Evolutionary conservation across 129 eudicot species (phyloP).

Genomic region (Erigeron canadensis): DNA sequence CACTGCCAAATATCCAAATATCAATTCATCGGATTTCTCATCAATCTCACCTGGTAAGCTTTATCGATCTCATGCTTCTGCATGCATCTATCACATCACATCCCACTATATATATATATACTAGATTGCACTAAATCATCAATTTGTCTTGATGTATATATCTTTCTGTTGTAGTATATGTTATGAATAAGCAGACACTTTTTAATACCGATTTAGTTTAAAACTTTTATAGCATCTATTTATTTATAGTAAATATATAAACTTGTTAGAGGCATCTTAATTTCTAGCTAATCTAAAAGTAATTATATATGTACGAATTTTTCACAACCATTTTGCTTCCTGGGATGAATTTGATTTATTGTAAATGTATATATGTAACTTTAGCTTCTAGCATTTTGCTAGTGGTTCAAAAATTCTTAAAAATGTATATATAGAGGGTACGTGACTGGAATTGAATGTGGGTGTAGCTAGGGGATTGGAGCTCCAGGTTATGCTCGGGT

Average conservation of each 20-base stretch:
- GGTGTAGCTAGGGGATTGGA: no score
- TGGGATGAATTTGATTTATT: no score
- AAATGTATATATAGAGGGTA: no score
- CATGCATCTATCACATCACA: constrained; percentile 15
- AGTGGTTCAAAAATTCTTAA: no score
- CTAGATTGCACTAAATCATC: background rate
- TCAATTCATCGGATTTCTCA: background rate
- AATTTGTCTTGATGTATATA: background rate
- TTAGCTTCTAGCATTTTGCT: no score
- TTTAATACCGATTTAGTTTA: background rate
- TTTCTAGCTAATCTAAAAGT: background rate
- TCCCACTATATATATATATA: background rate
- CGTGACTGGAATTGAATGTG: no score
- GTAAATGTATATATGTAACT: no score
- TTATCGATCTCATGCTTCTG: background rate
- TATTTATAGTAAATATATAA: background rate
- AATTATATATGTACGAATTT: no score
- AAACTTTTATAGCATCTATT: background rate
- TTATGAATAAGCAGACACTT: background rate
- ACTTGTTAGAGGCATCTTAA: background rate
- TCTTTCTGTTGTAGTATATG: background rate
- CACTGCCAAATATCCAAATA: constrained; percentile 13
- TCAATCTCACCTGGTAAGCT: background rate
- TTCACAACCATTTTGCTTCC: no score
- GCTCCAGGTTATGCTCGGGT: constrained; percentile 12